These are phyloP conservation scores for Ajuga reptans DNA, from an alignment of 305 asterid genomes.

Conservation along the genomic window DNA sequence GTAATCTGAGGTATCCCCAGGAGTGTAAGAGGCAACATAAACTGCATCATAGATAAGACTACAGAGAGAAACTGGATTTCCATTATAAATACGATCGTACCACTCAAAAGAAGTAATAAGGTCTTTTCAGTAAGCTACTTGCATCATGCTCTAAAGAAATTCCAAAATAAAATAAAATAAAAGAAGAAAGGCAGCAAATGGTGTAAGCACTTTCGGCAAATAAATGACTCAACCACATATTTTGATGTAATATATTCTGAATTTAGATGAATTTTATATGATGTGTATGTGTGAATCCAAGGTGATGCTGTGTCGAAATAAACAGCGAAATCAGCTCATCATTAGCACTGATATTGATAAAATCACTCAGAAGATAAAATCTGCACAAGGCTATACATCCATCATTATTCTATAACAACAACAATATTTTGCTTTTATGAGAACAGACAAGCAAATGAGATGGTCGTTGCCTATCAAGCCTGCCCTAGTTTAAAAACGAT, in stretches of 20 bases:
- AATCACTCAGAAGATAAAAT: background rate
- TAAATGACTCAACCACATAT: background rate
- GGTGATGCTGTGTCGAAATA: background rate
- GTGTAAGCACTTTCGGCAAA: background rate
- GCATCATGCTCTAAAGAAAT: background rate
- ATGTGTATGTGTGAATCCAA: background rate
- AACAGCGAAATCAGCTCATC: background rate
- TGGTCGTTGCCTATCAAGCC: background rate
- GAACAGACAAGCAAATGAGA: background rate
- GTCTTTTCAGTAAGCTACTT: background rate
- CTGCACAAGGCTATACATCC: background rate
- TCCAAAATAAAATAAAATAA: no score
- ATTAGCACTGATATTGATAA: background rate
- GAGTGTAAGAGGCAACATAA: conserved; percentile 5
- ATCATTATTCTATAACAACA: background rate
- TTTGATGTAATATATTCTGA: background rate
- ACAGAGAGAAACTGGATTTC: conserved; percentile 7
- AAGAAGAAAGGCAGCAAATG: background rate
- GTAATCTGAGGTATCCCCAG: conserved; percentile 7
- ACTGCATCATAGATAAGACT: conserved; percentile 20
- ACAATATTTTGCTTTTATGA: background rate
- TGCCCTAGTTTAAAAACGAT: background rate
- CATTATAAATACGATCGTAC: background rate
- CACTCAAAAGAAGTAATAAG: background rate
- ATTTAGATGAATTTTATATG: background rate